Evolutionary conservation across 2,329 filamentous ascomycete genomes (phyloP).

Genomic region (Claviceps fusiformis): DNA sequence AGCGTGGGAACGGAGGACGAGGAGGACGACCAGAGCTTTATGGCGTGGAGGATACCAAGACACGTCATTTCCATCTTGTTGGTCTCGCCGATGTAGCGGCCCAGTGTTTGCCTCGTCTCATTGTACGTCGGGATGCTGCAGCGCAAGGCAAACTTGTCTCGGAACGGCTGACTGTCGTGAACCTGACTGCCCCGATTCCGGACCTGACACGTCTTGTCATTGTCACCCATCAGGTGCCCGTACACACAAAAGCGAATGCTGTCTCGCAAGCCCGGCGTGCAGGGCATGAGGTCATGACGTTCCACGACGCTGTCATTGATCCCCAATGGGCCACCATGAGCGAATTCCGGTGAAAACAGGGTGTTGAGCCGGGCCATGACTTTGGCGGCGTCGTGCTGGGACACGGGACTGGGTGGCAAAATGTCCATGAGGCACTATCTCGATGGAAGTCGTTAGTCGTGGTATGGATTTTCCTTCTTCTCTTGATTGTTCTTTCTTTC

Average conservation of each 20-base stretch:
- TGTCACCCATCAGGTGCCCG: conserved; percentile 18
- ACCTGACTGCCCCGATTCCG: conserved; percentile 7
- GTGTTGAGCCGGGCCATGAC: conserved; percentile 24
- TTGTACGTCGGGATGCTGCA: conserved; percentile 19
- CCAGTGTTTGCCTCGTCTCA: conserved; percentile 15
- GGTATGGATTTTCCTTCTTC: neutral
- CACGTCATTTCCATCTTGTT: conserved; percentile 22
- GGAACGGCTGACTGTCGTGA: conserved; percentile 12
- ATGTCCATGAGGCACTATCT: conserved; percentile 1
- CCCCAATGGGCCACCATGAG: conserved; percentile 9
- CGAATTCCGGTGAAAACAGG: conserved; percentile 17
- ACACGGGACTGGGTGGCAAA: conserved; percentile 1
- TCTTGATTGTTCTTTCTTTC: too few species aligned
- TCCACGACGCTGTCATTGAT: conserved; percentile 8
- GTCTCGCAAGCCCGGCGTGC: conserved; percentile 18
- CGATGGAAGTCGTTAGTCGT: neutral
- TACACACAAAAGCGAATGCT: conserved; percentile 23
- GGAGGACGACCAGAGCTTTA: conserved; percentile 5
- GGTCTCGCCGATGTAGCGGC: conserved; percentile 19
- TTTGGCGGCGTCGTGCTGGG: conserved; percentile 7
- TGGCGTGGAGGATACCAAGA: conserved; percentile 11
- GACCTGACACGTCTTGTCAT: too few species aligned
- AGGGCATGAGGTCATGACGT: conserved; percentile 15
- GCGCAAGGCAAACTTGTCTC: conserved; percentile 19
- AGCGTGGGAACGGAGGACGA: neutral